phyloP scores from a whole-genome alignment of 257 asterid species.

The Solanum medicagineum region DNA sequence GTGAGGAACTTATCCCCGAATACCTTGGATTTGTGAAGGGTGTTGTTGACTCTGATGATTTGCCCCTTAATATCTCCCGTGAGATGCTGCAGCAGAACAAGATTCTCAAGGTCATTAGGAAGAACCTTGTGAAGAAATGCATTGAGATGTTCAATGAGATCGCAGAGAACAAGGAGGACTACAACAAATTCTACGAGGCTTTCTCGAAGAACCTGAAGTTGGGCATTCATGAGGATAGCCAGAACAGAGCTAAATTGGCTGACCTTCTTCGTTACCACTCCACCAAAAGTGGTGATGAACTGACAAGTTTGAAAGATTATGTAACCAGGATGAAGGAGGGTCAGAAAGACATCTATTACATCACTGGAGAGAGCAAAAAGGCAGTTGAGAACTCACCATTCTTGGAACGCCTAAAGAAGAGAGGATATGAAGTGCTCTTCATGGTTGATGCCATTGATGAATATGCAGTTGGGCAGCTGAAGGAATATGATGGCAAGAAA shows the following conservation, averaged over 20 bases:
- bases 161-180: background rate
- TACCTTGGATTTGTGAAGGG: background rate
- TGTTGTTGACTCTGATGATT: background rate
- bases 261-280: background rate
- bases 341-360: slow-evolving; percentile 3
- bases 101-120: background rate
- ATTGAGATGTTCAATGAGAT: slow-evolving; percentile 4
- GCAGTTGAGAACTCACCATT: background rate
- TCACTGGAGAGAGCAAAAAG: background rate
- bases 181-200: background rate
- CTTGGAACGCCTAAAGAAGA: background rate
- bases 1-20: background rate
- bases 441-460: background rate
- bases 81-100: background rate
- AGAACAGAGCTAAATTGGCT: background rate
- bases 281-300: slow-evolving; percentile 1
- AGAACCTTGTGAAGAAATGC: slow-evolving; percentile 1
- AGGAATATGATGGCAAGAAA: background rate
- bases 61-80: background rate
- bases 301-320: background rate
- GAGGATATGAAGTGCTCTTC: background rate
- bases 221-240: background rate
- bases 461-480: background rate
- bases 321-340: background rate
- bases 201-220: background rate